Percentiles rank a stretch among this genome's conserved stretches.
Conservation (phyloP, 176 grass and related monocot species). For the Cenchrus americanus region DNA sequence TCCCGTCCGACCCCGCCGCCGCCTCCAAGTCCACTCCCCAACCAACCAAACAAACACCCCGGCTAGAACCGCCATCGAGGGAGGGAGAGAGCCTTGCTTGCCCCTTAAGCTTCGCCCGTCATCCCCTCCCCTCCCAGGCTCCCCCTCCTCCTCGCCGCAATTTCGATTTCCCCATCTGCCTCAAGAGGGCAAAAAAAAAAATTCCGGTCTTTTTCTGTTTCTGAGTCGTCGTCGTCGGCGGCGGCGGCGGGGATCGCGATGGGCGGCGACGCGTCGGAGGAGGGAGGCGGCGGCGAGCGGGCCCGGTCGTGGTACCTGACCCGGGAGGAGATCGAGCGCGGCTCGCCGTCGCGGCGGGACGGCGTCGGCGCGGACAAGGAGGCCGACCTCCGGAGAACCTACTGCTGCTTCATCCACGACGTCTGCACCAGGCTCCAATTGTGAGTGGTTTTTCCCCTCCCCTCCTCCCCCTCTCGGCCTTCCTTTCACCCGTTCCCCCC, state of each 20-base stretch:
- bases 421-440: conserved; percentile 51
- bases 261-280: background rate
- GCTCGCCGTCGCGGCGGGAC: conserved; percentile 64
- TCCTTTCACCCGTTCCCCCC: background rate
- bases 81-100: background rate
- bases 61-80: background rate
- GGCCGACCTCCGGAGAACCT: conserved; percentile 59
- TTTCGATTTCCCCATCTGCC: background rate
- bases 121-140: too few relatives aligned
- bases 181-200: too few relatives aligned
- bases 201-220: background rate
- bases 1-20: background rate
- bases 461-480: background rate
- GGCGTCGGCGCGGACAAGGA: conserved; percentile 56
- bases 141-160: background rate
- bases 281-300: background rate
- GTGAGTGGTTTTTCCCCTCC: conserved; percentile 34
- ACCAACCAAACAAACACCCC: background rate
- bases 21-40: background rate
- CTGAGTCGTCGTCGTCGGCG: too few relatives aligned
- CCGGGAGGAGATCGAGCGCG: conserved; percentile 61
- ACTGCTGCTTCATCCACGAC: conserved; percentile 67
- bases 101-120: background rate
- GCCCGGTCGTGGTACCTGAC: conserved; percentile 45
- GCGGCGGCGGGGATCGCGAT: background rate